Percentiles rank a stretch among this genome's conserved stretches.
These are phyloP conservation scores for Dichotomocladium elegans DNA, from an alignment of 371 early-diverging fungal genomes.

Conservation along the genomic window DNA sequence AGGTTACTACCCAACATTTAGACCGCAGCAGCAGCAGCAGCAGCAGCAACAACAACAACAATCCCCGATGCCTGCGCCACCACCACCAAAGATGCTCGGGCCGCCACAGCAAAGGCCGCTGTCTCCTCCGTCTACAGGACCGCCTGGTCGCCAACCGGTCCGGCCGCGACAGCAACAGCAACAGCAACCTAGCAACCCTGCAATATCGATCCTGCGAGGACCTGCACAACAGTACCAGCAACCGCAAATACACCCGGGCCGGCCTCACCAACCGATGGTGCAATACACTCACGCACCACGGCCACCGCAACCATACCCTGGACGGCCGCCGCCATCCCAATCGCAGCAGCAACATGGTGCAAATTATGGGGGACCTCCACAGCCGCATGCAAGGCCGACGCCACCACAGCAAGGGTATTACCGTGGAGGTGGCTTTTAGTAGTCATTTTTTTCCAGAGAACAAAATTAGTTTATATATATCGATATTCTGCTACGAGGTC, in stretches of 20 bases:
- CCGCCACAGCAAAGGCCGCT: neutral
- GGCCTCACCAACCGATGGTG: neutral
- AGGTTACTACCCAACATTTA: constrained; percentile 22
- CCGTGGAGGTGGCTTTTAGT: neutral
- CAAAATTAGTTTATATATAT: too few relatives aligned
- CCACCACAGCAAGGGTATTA: neutral
- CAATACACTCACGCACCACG: neutral
- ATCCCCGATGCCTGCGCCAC: neutral
- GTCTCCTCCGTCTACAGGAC: neutral
- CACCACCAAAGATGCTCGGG: neutral
- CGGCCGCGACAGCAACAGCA: neutral
- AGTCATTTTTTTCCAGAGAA: neutral
- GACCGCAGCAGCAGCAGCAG: constrained; percentile 12
- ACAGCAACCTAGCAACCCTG: neutral
- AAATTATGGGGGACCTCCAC: neutral
- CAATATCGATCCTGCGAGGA: constrained; percentile 1
- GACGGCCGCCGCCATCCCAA: constrained; percentile 1
- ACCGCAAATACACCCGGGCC: neutral
- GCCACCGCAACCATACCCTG: neutral
- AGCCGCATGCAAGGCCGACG: neutral
- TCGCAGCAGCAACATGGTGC: constrained; percentile 1
- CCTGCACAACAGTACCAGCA: neutral
- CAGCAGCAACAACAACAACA: neutral
- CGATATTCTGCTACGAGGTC: too few relatives aligned
- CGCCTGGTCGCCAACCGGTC: neutral